These are phyloP conservation scores for Leptomonas pyrrhocoris DNA, from an alignment of 208 protist species.

Conservation along the genomic window DNA sequence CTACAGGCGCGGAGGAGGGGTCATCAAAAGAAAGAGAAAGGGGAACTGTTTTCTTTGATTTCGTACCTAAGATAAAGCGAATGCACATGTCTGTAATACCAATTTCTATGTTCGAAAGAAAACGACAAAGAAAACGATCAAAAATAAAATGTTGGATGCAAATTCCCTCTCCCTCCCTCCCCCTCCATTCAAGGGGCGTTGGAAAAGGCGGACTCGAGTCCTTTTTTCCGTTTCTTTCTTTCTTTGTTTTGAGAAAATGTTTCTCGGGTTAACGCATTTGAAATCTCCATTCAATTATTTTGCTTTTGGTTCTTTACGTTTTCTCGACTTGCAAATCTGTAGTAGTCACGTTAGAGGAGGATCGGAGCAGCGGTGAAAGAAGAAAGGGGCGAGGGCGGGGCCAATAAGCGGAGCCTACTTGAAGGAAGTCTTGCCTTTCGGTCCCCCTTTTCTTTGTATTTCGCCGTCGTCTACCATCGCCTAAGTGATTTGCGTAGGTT, in stretches of 20 bases:
- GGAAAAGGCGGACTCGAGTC: background rate
- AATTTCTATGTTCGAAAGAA: background rate
- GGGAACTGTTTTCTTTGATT: slow-evolving; percentile 1
- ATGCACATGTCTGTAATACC: too few species aligned
- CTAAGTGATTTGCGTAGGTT: too few species aligned
- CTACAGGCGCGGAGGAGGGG: background rate
- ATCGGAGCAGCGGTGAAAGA: background rate
- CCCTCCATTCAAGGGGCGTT: background rate
- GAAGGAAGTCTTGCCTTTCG: too few species aligned
- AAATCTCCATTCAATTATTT: background rate
- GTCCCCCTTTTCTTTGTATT: too few species aligned
- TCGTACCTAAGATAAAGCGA: slow-evolving; percentile 4
- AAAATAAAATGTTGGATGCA: background rate
- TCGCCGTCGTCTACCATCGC: too few species aligned
- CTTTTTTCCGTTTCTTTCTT: slow-evolving; percentile 22
- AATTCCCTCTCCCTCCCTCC: background rate
- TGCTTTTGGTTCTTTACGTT: background rate
- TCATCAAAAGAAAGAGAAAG: slow-evolving; percentile 6
- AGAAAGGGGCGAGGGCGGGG: background rate
- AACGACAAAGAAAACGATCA: background rate
- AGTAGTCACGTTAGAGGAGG: too few species aligned
- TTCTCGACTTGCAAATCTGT: background rate
- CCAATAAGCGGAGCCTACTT: too few species aligned
- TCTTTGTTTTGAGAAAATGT: slow-evolving; percentile 13
- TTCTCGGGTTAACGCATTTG: background rate